phyloP scores from a whole-genome alignment of 805 yeast species.

The Tetrapisispora fleetii region DNA sequence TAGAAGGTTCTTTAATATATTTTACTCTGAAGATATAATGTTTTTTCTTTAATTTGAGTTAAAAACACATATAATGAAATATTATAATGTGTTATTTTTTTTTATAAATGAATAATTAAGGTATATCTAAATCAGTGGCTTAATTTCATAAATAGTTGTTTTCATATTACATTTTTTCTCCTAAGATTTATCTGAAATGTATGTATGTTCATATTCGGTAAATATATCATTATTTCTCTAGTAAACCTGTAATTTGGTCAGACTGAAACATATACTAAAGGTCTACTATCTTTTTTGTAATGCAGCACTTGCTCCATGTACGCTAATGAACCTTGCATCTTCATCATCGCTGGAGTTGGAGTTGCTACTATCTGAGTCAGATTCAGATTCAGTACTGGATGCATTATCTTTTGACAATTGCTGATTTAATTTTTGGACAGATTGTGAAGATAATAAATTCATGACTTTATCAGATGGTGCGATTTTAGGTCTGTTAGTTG shows the following conservation, averaged over 20 bases:
- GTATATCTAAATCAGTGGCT: too few species aligned
- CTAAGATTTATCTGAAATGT: too few species aligned
- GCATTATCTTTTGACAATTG: not conserved
- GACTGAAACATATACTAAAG: not conserved
- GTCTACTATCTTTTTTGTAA: conserved; percentile 23
- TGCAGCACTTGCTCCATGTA: conserved; percentile 30
- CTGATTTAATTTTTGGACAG: not conserved
- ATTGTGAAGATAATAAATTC: not conserved
- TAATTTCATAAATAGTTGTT: too few species aligned
- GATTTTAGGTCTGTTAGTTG: not conserved
- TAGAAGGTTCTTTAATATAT: not conserved
- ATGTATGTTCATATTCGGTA: not conserved
- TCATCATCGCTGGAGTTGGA: conserved; percentile 1
- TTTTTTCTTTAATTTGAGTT: too few species aligned
- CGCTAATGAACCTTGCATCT: not conserved
- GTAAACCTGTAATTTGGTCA: not conserved
- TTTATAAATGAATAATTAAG: too few species aligned
- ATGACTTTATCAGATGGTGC: not conserved
- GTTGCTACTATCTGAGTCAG: not conserved
- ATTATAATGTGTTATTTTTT: too few species aligned
- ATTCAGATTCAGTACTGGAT: too few species aligned
- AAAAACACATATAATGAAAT: too few species aligned
- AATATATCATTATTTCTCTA: not conserved
- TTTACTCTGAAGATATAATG: too few species aligned
- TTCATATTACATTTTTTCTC: too few species aligned